A percentile compares a stretch with the other conserved stretches of the same genome.
phyloP scores from a whole-genome alignment of 306 rosid genomes.

The Lathyrus oleraceus region DNA sequence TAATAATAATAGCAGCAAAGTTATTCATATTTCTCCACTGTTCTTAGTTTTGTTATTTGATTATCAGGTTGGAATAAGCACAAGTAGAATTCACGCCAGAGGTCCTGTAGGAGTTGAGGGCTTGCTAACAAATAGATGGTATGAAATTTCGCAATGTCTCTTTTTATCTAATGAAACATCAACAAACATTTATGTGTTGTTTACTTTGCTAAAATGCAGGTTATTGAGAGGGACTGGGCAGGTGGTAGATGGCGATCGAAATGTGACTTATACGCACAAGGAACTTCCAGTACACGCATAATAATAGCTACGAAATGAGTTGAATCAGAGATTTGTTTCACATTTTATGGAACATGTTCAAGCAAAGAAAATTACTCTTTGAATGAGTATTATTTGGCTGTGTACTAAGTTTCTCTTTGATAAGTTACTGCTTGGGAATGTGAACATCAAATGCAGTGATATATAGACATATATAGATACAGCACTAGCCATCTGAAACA shows the following conservation, averaged over 20 bases:
- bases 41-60: slow-evolving; percentile 21
- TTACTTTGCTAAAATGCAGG: slow-evolving; percentile 54
- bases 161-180: background rate
- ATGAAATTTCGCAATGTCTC: slow-evolving; percentile 31
- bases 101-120: slow-evolving; percentile 99
- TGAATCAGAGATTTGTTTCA: slow-evolving; percentile 21
- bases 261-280: slow-evolving; percentile 58
- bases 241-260: slow-evolving; percentile 69
- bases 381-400: slow-evolving; percentile 11
- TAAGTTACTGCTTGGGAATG: slow-evolving; percentile 22
- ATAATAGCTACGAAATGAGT: background rate
- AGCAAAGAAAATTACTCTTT: slow-evolving; percentile 26
- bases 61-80: slow-evolving; percentile 81
- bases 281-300: slow-evolving; percentile 45
- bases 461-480: background rate
- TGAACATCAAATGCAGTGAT: slow-evolving; percentile 15
- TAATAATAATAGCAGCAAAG: background rate
- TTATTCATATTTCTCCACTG: slow-evolving; percentile 18
- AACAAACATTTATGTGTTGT: background rate
- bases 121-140: slow-evolving; percentile 84
- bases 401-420: background rate
- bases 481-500: background rate
- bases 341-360: slow-evolving; percentile 33
- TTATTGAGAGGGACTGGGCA: slow-evolving; percentile 80
- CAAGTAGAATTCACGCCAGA: slow-evolving; percentile 80